These are phyloP conservation scores for Helicostylum pulchrum DNA, from an alignment of 192 early-diverging fungal species.

Conservation along the genomic window DNA sequence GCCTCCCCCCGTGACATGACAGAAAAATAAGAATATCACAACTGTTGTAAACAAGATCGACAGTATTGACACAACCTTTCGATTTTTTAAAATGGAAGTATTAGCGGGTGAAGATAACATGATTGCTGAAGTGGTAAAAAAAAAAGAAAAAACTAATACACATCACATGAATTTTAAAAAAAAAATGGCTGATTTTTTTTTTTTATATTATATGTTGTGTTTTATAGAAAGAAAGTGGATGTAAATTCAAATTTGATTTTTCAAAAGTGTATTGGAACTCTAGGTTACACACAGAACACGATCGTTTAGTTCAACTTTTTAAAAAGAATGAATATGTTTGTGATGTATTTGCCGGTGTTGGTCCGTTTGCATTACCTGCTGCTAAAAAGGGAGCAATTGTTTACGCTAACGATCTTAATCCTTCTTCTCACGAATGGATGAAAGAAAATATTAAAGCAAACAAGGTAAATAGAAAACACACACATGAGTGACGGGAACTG, in stretches of 20 bases:
- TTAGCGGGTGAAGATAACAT: conserved; percentile 86
- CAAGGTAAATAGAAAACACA: conserved; percentile 54
- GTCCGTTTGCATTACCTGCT: conserved; percentile 93
- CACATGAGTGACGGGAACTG: no score
- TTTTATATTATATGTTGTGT: no score
- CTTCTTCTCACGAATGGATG: conserved; percentile 77
- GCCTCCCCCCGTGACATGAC: not conserved
- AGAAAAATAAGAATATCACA: conserved; percentile 83
- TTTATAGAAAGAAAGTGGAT: conserved; percentile 90
- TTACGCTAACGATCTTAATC: conserved; percentile 98
- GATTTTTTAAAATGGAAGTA: conserved; percentile 97
- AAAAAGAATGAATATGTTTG: conserved; percentile 69
- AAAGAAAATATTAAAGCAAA: conserved; percentile 77
- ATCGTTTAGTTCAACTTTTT: conserved; percentile 81
- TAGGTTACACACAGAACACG: conserved; percentile 90
- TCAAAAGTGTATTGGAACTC: conserved; percentile 99
- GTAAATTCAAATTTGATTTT: conserved; percentile 90
- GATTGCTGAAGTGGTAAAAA: conserved; percentile 79
- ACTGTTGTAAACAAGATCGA: conserved; percentile 98
- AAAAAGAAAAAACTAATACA: no score
- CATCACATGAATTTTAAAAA: not conserved
- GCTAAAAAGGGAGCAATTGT: conserved; percentile 80
- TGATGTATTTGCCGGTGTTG: conserved; percentile 96
- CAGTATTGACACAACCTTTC: conserved; percentile 91
- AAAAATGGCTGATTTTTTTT: not conserved